Conservation (phyloP, 2,329 filamentous ascomycete genomes). For the Fusarium euwallaceae region DNA sequence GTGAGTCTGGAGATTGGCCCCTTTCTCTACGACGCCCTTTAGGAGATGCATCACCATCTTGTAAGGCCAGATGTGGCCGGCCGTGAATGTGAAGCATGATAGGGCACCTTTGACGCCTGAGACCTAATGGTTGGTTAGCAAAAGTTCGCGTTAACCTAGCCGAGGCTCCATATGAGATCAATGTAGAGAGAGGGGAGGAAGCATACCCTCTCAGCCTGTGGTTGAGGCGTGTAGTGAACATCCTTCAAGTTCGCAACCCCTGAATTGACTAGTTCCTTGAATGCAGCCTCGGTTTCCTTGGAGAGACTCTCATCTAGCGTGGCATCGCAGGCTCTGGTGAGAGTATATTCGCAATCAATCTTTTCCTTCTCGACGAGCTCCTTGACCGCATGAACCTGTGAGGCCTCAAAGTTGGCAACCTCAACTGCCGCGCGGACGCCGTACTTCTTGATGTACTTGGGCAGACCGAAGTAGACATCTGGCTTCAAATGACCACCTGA, state of each 20-base stretch:
- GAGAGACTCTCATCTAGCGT: neutral
- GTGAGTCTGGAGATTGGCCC: constrained; percentile 21
- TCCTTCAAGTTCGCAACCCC: neutral
- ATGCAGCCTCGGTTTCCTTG: neutral
- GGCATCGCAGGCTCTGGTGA: neutral
- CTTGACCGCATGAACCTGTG: neutral
- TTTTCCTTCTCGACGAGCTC: neutral
- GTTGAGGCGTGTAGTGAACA: neutral
- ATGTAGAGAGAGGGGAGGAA: too few species aligned
- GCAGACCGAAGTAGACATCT: neutral
- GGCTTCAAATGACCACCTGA: neutral
- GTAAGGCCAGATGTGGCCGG: constrained; percentile 31
- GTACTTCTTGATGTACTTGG: neutral
- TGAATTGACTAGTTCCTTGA: neutral
- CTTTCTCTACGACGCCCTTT: constrained; percentile 17
- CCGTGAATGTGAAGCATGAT: constrained; percentile 32
- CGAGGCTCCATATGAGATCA: too few species aligned
- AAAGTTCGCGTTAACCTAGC: too few species aligned
- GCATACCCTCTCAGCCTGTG: neutral
- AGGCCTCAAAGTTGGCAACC: neutral
- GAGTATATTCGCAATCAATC: neutral
- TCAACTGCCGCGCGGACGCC: neutral
- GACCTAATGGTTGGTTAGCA: neutral
- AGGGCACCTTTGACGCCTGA: constrained; percentile 28
- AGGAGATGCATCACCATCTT: constrained; percentile 32